phyloP scores from a whole-genome alignment of 129 eudicot species.

The Calendula officinalis region DNA sequence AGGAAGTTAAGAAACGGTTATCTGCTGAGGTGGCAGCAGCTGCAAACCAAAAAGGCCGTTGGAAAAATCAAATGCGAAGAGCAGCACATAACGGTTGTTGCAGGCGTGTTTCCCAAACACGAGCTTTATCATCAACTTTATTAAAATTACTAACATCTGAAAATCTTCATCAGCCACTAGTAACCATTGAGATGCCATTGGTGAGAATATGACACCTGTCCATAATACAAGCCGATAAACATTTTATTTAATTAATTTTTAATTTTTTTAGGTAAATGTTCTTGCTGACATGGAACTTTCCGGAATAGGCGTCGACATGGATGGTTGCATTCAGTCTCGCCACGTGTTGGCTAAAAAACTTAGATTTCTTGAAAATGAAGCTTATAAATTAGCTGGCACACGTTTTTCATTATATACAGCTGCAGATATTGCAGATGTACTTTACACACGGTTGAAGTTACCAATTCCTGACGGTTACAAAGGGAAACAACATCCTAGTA shows the following conservation, averaged over 20 bases:
- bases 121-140: slow-evolving; percentile 68
- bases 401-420: slow-evolving; percentile 80
- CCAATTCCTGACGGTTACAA: slow-evolving; percentile 75
- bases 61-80: slow-evolving; percentile 95
- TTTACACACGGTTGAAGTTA: slow-evolving; percentile 73
- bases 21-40: slow-evolving; percentile 86
- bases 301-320: slow-evolving; percentile 97
- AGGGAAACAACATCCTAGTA: slow-evolving; percentile 91
- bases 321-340: slow-evolving; percentile 84
- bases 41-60: slow-evolving; percentile 81
- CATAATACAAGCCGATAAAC: neutral
- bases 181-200: slow-evolving; percentile 72
- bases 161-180: slow-evolving; percentile 61
- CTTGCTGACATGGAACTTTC: slow-evolving; percentile 92
- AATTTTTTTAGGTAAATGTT: slow-evolving; percentile 61
- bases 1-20: slow-evolving; percentile 91
- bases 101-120: slow-evolving; percentile 73
- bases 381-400: slow-evolving; percentile 76
- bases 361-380: slow-evolving; percentile 75
- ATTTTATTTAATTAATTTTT: slow-evolving; percentile 1
- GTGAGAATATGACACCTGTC: slow-evolving; percentile 41
- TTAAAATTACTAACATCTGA: slow-evolving; percentile 85
- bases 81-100: slow-evolving; percentile 99
- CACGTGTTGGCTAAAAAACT: slow-evolving; percentile 70
- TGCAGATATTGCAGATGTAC: slow-evolving; percentile 95